phyloP scores from a whole-genome alignment of 2,329 filamentous ascomycete species.

The Ceratocystis cacaofunesta region DNA sequence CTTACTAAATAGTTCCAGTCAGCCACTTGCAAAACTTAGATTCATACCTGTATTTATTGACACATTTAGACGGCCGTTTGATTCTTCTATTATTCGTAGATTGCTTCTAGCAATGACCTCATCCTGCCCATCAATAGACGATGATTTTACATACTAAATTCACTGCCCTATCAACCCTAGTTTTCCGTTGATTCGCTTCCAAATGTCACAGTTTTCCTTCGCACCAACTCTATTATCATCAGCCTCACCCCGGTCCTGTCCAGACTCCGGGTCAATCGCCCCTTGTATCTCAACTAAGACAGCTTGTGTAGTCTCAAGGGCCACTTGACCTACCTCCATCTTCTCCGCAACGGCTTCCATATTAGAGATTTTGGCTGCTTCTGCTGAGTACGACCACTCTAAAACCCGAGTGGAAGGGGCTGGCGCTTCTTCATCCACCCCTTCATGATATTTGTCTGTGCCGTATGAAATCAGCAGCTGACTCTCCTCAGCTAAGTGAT shows the following conservation, averaged over 20 bases:
- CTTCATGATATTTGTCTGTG: slow-evolving; percentile 23
- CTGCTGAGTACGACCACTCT: slow-evolving; percentile 45
- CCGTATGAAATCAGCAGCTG: slow-evolving; percentile 42
- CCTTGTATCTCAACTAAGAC: slow-evolving; percentile 35
- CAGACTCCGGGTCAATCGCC: slow-evolving; percentile 29
- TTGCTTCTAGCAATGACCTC: not conserved
- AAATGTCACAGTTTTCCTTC: slow-evolving; percentile 29
- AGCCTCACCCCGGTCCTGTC: slow-evolving; percentile 20
- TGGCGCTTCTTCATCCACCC: slow-evolving; percentile 17
- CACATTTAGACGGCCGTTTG: not conserved
- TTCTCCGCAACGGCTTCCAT: slow-evolving; percentile 44
- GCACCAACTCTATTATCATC: not conserved
- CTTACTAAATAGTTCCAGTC: not conserved
- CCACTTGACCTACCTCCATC: slow-evolving; percentile 42
- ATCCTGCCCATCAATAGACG: not conserved
- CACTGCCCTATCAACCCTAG: slow-evolving; percentile 36
- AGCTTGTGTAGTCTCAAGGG: slow-evolving; percentile 38
- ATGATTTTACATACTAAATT: not conserved
- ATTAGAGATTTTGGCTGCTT: slow-evolving; percentile 43
- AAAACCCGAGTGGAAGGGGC: slow-evolving; percentile 29
- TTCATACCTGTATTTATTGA: not conserved
- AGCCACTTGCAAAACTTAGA: no score
- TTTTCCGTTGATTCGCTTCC: slow-evolving; percentile 38
- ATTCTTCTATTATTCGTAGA: not conserved
- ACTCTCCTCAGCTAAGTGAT: slow-evolving; percentile 45